Conservation (phyloP, 2,329 filamentous ascomycete species). For the Apiospora saccharicola region DNA sequence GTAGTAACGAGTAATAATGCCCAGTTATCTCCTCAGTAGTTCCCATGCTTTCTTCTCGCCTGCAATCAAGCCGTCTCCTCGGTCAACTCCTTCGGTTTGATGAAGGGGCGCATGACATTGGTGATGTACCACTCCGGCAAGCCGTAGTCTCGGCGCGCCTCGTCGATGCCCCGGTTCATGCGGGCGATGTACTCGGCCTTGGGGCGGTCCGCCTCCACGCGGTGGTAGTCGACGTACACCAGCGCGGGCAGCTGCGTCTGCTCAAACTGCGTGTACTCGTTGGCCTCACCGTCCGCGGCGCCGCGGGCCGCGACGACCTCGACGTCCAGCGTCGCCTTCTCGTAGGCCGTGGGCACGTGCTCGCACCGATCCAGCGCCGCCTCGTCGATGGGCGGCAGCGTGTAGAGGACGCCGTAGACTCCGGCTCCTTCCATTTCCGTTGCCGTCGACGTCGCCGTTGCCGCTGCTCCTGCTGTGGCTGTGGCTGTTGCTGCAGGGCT, state of each 20-base stretch:
- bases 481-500: not conserved
- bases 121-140: conserved; percentile 64
- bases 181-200: conserved; percentile 65
- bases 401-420: conserved; percentile 66
- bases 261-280: not conserved
- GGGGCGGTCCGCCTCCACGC: conserved; percentile 49
- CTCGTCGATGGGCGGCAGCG: conserved; percentile 59
- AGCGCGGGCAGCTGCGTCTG: conserved; percentile 49
- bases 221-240: conserved; percentile 64
- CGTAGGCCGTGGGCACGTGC: conserved; percentile 69
- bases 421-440: conserved; percentile 35
- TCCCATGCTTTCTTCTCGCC: no score
- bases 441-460: not conserved
- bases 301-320: conserved; percentile 27
- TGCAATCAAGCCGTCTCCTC: not conserved
- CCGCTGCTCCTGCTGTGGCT: not conserved
- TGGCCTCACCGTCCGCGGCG: not conserved
- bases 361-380: conserved; percentile 62
- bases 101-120: conserved; percentile 58
- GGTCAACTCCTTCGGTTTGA: conserved; percentile 24
- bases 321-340: conserved; percentile 57
- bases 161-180: conserved; percentile 69
- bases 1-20: no score
- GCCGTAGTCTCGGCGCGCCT: conserved; percentile 61
- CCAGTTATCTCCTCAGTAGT: no score